Base-by-base conservation (phyloP, 192 early-diverging fungal genomes). In the Kickxella alabastrina region DNA sequence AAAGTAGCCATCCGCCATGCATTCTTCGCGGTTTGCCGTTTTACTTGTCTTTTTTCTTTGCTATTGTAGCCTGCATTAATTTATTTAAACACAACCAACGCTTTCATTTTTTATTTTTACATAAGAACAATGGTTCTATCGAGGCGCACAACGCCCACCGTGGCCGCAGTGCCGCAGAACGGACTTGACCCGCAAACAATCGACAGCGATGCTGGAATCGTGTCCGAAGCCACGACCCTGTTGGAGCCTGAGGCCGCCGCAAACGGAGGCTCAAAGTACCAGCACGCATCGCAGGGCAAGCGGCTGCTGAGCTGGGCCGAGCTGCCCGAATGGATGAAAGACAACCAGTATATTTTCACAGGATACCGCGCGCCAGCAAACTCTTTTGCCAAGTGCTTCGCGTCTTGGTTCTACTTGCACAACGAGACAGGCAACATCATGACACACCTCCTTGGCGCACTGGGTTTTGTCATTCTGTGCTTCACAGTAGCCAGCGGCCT, bases 371-470 rank as follows among this genome's bases (percentile, higher is more conserved):
- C 81, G 18, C 83, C 87, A 25, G 80, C 80, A 7, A 73, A 86
- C 49, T 92, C 87, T 39, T 94, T 87, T 62, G 49, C 28, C 3
- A 82, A 70, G 48, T 97, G 93, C 67, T 51, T 89, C 26, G 68
- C 79, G 14, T 87, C 90, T 9, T 57, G 92, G 49, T 75, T 83
- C 17, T 93, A 88, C 68, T 41, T 92, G 17, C 92, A 97, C 72
- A 97, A 97, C 62, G 95, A 97, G 67, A 87, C 83, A 34, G 93
- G 89, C 37, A 97, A 97, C 65, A 88, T 97, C 45, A 88, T 87
- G 78, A 81, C 88, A 13, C 95, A 97, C 54, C 54, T 90, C 1
- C n/a, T 87, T 9, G 95, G 91, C 19, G 79, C 84, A 0, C 27
- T 85, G 25, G 54, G 49, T 1, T 84, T 93, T 56, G 51, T 79